Base-by-base conservation (phyloP, 2,329 filamentous ascomycete genomes). In the Acrocalymma vagum region DNA sequence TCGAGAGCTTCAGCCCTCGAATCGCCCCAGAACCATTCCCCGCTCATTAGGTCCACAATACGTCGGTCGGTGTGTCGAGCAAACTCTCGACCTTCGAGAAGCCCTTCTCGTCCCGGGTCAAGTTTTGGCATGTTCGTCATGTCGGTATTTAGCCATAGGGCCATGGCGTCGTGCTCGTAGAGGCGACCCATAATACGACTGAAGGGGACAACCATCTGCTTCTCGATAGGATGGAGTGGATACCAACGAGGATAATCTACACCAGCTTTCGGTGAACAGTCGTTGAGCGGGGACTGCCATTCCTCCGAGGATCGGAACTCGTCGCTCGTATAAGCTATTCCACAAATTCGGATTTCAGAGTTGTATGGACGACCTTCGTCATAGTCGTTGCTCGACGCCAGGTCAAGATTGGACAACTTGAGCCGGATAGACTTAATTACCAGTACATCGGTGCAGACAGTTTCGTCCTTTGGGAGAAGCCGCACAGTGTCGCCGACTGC, bases 11-110 rank as follows among this genome's bases (percentile, higher is more conserved):
- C 77, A 1, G 76, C 75, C 1, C 82, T 73, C 15, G 71, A 72
- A 36, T 85, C 81, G 0, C 74, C 80, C 76, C 79, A 83, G 58
- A 78, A 82, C 81, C 81, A 85, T 0, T 66, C 62, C 17, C 74
- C 71, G n/a, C n/a, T n/a, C n/a, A n/a, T n/a, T n/a, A n/a, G n/a
- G 10, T 67, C 72, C 7, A 50, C 55, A 18, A 84, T 79, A 3
- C 81, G 78, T 1, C 66, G 46, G 42, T 85, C 79, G 11, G 72
- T 65, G 9, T 67, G 47, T 0, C 61, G 54, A 1, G 78, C 74
- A 53, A 74, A 83, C 1, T 59, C 51, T 2, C 81, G 73, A 1
- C 72, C 79, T n/a, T 70, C 64, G 1, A 72, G 32, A 1, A 81
- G 63, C 2, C 75, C 73, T 9, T 65, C 54, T 0, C 79, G 53